Evolutionary conservation across 2,329 filamentous ascomycete genomes (phyloP).

Genomic region (Calonectria pseudoreteaudii): DNA sequence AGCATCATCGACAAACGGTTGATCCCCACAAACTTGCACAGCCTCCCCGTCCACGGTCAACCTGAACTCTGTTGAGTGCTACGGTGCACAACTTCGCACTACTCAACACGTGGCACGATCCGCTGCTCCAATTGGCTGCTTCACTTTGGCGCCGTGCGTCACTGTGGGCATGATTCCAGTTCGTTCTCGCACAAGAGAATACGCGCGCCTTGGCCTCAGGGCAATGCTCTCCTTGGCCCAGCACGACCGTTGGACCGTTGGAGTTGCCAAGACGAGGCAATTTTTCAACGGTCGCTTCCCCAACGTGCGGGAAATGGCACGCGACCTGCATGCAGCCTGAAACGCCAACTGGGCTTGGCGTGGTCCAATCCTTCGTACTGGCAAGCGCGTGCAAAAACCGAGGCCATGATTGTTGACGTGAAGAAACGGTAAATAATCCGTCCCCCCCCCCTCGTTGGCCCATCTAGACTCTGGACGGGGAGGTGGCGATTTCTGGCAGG

Average conservation of each 20-base stretch:
- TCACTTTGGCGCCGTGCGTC: not conserved
- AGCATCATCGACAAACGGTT: not conserved
- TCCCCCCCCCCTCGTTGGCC: not conserved
- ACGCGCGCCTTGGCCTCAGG: not conserved
- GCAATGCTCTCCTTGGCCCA: not conserved
- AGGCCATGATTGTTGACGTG: not conserved
- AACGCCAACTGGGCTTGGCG: not conserved
- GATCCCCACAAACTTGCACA: not conserved
- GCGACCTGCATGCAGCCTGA: not conserved
- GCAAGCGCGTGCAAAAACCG: not conserved
- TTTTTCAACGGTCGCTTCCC: not conserved
- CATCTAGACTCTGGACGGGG: not conserved
- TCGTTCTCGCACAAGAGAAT: not conserved
- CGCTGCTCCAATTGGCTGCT: not conserved
- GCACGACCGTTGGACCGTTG: not conserved
- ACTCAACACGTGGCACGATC: not conserved
- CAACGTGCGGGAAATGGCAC: not conserved
- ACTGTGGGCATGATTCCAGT: not conserved
- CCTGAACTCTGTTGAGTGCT: conserved; percentile 9
- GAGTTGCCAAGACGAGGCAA: conserved; percentile 3
- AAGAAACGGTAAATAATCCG: not conserved
- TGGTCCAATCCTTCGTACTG: not conserved
- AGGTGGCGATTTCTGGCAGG: not conserved
- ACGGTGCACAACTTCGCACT: not conserved
- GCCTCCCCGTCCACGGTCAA: conserved; percentile 2